phyloP scores from a whole-genome alignment of 2,329 filamentous ascomycete genomes.

The Fusarium bulbicola region DNA sequence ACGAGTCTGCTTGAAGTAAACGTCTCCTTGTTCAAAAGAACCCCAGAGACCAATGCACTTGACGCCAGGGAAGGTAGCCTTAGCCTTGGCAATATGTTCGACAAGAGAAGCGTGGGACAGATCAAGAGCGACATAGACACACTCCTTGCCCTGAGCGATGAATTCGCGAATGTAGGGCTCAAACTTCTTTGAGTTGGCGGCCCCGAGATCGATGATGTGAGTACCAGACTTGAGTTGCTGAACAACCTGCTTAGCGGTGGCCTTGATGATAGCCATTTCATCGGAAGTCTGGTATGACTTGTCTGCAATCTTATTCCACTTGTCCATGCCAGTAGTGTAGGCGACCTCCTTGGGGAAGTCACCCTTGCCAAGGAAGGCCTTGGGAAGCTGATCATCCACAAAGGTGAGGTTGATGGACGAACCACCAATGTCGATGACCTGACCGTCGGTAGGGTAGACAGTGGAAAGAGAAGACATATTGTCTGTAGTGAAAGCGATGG shows the following conservation, averaged over 20 bases:
- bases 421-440: slow-evolving; percentile 37
- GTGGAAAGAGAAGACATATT: not conserved
- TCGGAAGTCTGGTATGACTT: slow-evolving; percentile 35
- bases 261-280: slow-evolving; percentile 34
- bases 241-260: slow-evolving; percentile 27
- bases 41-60: slow-evolving; percentile 35
- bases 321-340: slow-evolving; percentile 32
- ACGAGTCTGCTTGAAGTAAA: slow-evolving; percentile 19
- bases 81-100: slow-evolving; percentile 24
- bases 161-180: slow-evolving; percentile 35
- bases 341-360: slow-evolving; percentile 43
- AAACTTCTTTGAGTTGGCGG: slow-evolving; percentile 35
- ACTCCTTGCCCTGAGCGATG: slow-evolving; percentile 28
- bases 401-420: slow-evolving; percentile 10
- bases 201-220: slow-evolving; percentile 37
- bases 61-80: slow-evolving; percentile 26
- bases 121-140: slow-evolving; percentile 35
- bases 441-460: not conserved
- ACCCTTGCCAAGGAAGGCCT: slow-evolving; percentile 25
- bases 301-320: slow-evolving; percentile 27
- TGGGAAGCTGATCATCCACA: slow-evolving; percentile 23
- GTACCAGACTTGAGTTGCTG: slow-evolving; percentile 16
- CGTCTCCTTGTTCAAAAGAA: slow-evolving; percentile 34
- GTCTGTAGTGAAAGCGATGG: not conserved
- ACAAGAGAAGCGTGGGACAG: slow-evolving; percentile 17